A percentile compares a stretch with the other conserved stretches of the same genome.
Conservation (phyloP, 139 green algal genomes). For the Volvox reticuliferus region DNA sequence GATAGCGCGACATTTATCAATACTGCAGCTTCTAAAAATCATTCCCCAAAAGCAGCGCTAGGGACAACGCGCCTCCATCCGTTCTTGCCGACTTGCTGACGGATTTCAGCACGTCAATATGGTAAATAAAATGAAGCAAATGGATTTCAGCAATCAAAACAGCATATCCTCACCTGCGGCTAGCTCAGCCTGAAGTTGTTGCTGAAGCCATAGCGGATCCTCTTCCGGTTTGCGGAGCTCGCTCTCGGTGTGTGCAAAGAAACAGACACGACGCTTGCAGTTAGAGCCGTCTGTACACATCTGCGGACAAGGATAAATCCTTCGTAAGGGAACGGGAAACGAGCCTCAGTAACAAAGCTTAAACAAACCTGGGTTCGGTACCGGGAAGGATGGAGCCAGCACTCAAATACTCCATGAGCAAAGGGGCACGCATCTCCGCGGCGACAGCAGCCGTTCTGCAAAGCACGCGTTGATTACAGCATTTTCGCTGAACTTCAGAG, state of each 20-base stretch:
- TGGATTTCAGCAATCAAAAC: not conserved
- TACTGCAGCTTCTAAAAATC: too few species aligned
- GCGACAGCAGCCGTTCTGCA: conserved; percentile 84
- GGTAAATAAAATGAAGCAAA: not conserved
- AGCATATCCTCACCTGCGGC: conserved; percentile 17
- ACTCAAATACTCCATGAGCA: conserved; percentile 98
- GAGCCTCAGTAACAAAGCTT: not conserved
- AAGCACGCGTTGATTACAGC: not conserved
- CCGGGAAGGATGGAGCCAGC: conserved; percentile 94
- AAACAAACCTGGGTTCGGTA: conserved; percentile 87
- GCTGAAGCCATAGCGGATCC: conserved; percentile 69
- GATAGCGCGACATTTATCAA: too few species aligned
- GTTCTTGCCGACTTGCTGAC: too few species aligned
- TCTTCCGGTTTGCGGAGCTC: conserved; percentile 86
- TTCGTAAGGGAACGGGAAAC: too few species aligned
- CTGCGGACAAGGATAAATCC: conserved; percentile 58
- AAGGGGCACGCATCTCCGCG: conserved; percentile 91
- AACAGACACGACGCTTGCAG: conserved; percentile 95
- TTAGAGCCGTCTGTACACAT: conserved; percentile 93
- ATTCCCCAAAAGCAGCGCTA: too few species aligned
- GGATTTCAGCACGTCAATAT: not conserved
- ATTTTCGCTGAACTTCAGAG: not conserved
- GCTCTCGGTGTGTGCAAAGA: conserved; percentile 93
- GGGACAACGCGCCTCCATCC: too few species aligned
- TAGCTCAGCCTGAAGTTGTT: conserved; percentile 58